Evolutionary conservation across 768 basidiomycete species (phyloP).

Genomic region (Mycena olivaceomarginata): DNA sequence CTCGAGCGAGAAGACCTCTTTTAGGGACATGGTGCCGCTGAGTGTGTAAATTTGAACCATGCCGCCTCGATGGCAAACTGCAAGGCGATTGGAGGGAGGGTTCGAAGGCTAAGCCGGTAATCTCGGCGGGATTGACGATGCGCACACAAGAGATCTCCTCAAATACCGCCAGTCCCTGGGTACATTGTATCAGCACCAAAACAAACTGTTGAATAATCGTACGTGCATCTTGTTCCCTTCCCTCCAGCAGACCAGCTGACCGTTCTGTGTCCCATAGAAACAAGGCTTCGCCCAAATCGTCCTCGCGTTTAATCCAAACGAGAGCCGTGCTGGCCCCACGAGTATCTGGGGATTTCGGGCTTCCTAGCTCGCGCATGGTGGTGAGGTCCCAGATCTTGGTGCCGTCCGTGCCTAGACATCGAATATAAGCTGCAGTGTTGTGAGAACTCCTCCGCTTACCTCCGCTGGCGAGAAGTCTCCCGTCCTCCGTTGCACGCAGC

Average conservation of each 20-base stretch:
- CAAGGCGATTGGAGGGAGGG: conserved; percentile 43
- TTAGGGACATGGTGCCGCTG: conserved; percentile 35
- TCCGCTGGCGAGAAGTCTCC: conserved; percentile 38
- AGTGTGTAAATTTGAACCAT: conserved; percentile 44
- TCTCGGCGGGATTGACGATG: conserved; percentile 43
- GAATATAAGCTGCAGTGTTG: neutral
- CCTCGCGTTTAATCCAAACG: conserved; percentile 43
- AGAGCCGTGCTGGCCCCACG: conserved; percentile 41
- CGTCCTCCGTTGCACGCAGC: conserved; percentile 37
- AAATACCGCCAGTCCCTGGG: conserved; percentile 34
- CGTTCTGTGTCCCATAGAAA: conserved; percentile 43
- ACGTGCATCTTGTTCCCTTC: conserved; percentile 26
- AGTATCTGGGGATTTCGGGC: conserved; percentile 19
- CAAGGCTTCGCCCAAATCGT: conserved; percentile 39
- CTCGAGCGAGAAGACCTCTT: conserved; percentile 42
- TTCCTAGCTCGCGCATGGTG: conserved; percentile 28
- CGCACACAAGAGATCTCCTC: conserved; percentile 42
- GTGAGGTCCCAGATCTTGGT: conserved; percentile 39
- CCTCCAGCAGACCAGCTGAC: conserved; percentile 45
- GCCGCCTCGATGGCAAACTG: conserved; percentile 43
- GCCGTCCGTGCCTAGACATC: conserved; percentile 34
- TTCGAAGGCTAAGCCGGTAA: conserved; percentile 48
- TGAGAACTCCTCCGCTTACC: conserved; percentile 24
- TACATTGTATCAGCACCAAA: conserved; percentile 15
- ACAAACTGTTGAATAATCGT: conserved; percentile 20